Conservation (phyloP, 2,329 filamentous ascomycete species). For the Endocalyx cinctus region DNA sequence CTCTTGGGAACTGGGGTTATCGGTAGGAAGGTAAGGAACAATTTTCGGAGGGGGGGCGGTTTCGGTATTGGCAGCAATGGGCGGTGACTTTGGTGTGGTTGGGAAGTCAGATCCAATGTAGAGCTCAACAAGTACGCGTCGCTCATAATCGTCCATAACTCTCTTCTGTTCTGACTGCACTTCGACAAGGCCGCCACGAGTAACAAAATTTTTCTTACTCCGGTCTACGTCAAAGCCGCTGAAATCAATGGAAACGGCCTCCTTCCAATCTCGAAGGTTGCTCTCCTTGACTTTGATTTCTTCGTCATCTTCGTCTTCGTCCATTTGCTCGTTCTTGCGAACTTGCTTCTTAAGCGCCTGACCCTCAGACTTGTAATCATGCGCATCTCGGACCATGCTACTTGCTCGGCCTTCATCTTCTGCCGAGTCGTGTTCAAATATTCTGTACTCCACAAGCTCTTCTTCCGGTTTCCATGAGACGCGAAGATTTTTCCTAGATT, state of each 20-base stretch:
- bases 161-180: conserved; percentile 54
- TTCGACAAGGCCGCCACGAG: conserved; percentile 46
- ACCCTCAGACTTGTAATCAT: conserved; percentile 69
- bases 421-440: conserved; percentile 67
- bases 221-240: conserved; percentile 40
- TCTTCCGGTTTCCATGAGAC: conserved; percentile 68
- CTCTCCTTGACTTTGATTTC: conserved; percentile 53
- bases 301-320: conserved; percentile 51
- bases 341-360: conserved; percentile 57
- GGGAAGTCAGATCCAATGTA: conserved; percentile 62
- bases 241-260: conserved; percentile 44
- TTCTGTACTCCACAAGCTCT: conserved; percentile 60
- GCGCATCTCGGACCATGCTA: conserved; percentile 67
- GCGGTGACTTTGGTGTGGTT: conserved; percentile 50
- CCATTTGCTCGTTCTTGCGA: too few species aligned
- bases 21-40: conserved; percentile 33
- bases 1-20: conserved; percentile 41
- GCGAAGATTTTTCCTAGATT: conserved; percentile 63
- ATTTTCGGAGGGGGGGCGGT: conserved; percentile 22
- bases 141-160: conserved; percentile 52
- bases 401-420: conserved; percentile 65
- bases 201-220: conserved; percentile 45
- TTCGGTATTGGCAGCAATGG: conserved; percentile 20
- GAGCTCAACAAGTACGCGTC: conserved; percentile 56
- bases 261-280: conserved; percentile 48